phyloP scores from a whole-genome alignment of 306 rosid genomes.

The Lotus japonicus region DNA sequence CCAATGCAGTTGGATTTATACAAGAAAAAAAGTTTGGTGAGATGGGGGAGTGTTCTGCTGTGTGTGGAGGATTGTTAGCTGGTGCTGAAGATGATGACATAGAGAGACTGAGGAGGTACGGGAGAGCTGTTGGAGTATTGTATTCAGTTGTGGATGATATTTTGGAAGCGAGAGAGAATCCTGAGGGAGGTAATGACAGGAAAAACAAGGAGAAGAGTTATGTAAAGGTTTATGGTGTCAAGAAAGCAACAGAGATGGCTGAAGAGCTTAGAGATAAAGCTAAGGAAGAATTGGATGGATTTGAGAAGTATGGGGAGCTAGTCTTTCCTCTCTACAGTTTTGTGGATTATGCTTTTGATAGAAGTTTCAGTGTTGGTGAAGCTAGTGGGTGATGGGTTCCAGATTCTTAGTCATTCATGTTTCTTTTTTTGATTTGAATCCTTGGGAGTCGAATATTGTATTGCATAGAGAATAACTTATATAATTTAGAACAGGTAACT shows the following conservation, averaged over 20 bases:
- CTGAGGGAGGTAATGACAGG: constrained; percentile 11
- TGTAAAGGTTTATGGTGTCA: constrained; percentile 59
- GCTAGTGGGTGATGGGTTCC: constrained; percentile 35
- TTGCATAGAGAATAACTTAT: constrained; percentile 19
- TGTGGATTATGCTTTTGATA: constrained; percentile 83
- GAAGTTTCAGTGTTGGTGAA: constrained; percentile 53
- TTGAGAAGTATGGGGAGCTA: constrained; percentile 67
- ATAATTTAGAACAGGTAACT: constrained; percentile 15
- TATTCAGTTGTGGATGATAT: constrained; percentile 73
- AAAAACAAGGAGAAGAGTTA: constrained; percentile 62
- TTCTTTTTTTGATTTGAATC: not conserved
- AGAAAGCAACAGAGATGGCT: constrained; percentile 71
- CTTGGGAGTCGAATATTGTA: not conserved
- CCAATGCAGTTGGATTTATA: constrained; percentile 59
- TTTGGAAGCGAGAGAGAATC: constrained; percentile 38
- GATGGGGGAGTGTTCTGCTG: constrained; percentile 91
- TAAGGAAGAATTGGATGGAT: constrained; percentile 68
- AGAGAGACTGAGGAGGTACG: constrained; percentile 78
- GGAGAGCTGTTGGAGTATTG: constrained; percentile 82
- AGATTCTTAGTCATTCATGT: not conserved
- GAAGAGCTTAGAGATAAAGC: constrained; percentile 74
- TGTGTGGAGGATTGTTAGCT: constrained; percentile 82
- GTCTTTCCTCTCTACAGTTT: constrained; percentile 82
- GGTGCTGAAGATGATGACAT: constrained; percentile 75
- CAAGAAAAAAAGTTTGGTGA: constrained; percentile 96